Percentiles rank a stretch among this genome's conserved stretches.
Evolutionary conservation across 2,329 filamentous ascomycete species (phyloP).

Genomic region (Fusarium tupiense): DNA sequence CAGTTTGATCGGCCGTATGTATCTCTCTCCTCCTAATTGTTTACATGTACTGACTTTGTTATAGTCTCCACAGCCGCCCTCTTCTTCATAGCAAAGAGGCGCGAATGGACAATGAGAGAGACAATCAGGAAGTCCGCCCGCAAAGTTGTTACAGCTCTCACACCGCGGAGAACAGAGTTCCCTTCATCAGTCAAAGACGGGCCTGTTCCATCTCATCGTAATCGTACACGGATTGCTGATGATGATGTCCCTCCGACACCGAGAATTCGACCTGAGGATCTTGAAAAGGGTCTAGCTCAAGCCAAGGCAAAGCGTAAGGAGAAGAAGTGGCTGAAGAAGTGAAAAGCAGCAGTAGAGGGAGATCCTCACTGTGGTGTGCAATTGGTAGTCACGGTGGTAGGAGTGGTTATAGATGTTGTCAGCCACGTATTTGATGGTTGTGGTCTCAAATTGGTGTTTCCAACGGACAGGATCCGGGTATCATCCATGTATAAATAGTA

Average conservation of each 20-base stretch:
- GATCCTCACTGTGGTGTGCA: background rate
- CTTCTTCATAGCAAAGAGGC: conserved; percentile 85
- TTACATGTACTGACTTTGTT: conserved; percentile 20
- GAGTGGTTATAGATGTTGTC: background rate
- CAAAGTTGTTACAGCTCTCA: conserved; percentile 69
- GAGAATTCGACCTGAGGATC: conserved; percentile 61
- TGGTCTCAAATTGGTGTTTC: conserved; percentile 25
- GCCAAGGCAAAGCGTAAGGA: conserved; percentile 50
- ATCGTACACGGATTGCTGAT: conserved; percentile 56
- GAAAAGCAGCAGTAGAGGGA: background rate
- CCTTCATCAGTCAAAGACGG: conserved; percentile 64
- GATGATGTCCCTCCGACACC: conserved; percentile 70
- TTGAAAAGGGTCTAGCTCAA: conserved; percentile 65
- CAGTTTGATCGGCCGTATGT: conserved; percentile 74
- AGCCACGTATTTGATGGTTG: background rate
- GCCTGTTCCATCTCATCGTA: conserved; percentile 42
- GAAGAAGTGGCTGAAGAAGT: conserved; percentile 39
- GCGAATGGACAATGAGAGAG: conserved; percentile 82
- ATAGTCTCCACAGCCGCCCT: conserved; percentile 72
- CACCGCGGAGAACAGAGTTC: conserved; percentile 70
- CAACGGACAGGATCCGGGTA: conserved; percentile 45
- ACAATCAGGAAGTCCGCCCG: conserved; percentile 74
- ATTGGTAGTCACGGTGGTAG: background rate
- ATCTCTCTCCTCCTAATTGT: background rate
- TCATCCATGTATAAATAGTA: conserved; percentile 45